A percentile compares a stretch with the other conserved stretches of the same genome.
Evolutionary conservation across 108 stramenopile genomes (phyloP).

Genomic region (Schizochytrium sp.): DNA sequence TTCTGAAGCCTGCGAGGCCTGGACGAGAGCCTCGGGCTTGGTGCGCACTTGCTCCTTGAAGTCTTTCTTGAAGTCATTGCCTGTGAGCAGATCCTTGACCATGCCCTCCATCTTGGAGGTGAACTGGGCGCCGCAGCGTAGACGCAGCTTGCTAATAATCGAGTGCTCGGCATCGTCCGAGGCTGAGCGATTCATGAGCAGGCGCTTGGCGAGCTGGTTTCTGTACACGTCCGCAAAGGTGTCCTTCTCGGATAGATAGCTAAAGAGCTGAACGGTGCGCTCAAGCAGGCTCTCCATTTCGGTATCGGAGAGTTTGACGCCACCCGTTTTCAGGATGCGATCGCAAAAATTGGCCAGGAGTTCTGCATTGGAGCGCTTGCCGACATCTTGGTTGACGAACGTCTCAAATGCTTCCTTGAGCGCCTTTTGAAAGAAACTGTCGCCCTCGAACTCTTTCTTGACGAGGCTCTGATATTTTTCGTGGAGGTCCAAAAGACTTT

Average conservation of each 20-base stretch:
- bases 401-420: constrained; percentile 97
- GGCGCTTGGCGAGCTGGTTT: constrained; percentile 92
- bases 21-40: neutral
- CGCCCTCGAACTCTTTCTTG: constrained; percentile 74
- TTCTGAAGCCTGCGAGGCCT: neutral
- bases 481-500: constrained; percentile 85
- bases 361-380: constrained; percentile 83
- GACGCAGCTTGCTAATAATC: constrained; percentile 97
- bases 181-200: constrained; percentile 88
- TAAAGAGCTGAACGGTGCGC: constrained; percentile 88
- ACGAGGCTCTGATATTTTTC: constrained; percentile 87
- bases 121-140: constrained; percentile 97
- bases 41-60: constrained; percentile 66
- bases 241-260: constrained; percentile 97
- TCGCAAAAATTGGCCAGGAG: constrained; percentile 95
- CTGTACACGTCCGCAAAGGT: constrained; percentile 96
- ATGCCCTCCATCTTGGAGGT: constrained; percentile 99
- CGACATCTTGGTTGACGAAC: constrained; percentile 88
- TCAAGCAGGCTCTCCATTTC: constrained; percentile 88
- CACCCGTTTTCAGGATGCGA: constrained; percentile 91
- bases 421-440: constrained; percentile 94
- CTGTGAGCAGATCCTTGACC: constrained; percentile 91
- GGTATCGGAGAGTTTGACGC: constrained; percentile 85
- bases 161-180: constrained; percentile 92
- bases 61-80: constrained; percentile 75